These are phyloP conservation scores for Trametes cinnabarina DNA, from an alignment of 768 basidiomycete species.

Conservation along the genomic window DNA sequence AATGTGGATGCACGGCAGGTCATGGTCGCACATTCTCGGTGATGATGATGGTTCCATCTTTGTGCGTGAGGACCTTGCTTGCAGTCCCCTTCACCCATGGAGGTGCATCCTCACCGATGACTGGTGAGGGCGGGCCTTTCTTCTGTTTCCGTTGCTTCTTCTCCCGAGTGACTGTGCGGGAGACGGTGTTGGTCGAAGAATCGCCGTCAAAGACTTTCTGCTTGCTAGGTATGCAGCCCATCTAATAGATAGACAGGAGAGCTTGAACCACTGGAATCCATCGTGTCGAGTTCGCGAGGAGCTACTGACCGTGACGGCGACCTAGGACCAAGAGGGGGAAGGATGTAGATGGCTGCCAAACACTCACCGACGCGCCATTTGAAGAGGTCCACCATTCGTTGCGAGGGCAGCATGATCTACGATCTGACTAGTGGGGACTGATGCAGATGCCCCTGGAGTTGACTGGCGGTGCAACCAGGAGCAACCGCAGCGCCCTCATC, in stretches of 20 bases:
- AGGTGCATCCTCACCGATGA: conserved; percentile 24
- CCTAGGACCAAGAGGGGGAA: not conserved
- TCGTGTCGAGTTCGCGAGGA: not conserved
- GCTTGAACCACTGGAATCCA: not conserved
- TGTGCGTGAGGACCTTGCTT: conserved; percentile 25
- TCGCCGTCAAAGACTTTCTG: conserved; percentile 23
- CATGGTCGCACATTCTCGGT: conserved; percentile 5
- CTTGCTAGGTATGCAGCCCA: conserved; percentile 48
- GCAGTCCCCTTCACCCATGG: conserved; percentile 31
- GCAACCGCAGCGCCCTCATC: conserved; percentile 7
- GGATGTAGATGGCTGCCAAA: not conserved
- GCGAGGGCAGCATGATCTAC: conserved; percentile 15
- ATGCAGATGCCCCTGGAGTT: conserved; percentile 7
- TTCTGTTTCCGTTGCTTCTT: conserved; percentile 10
- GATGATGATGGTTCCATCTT: conserved; percentile 27
- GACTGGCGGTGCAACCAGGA: not conserved
- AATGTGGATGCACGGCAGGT: not conserved
- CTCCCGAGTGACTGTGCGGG: conserved; percentile 1
- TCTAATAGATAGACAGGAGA: conserved; percentile 21
- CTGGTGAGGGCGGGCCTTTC: conserved; percentile 21
- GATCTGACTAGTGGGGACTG: conserved; percentile 3
- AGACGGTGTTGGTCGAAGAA: conserved; percentile 1
- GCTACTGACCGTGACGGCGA: conserved; percentile 4
- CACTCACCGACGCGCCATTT: conserved; percentile 11
- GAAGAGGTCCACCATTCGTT: conserved; percentile 6